phyloP scores from a whole-genome alignment of 2,329 filamentous ascomycete genomes.

The Colletotrichum eremochloae region DNA sequence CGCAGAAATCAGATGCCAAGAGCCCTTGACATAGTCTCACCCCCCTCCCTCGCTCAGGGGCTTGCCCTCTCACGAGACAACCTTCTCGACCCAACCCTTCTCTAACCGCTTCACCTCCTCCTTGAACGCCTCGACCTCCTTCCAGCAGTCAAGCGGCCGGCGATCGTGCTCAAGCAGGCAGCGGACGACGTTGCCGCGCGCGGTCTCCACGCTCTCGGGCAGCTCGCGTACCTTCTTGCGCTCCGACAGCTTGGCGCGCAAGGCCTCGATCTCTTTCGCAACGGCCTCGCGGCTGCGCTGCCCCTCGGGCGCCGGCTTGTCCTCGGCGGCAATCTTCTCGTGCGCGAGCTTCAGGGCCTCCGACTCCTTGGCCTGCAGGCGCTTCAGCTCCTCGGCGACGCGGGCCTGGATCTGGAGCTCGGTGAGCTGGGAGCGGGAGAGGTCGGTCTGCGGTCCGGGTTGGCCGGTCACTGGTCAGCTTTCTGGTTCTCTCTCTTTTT shows the following conservation, averaged over 20 bases:
- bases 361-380: constrained; percentile 78
- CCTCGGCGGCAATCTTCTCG: constrained; percentile 68
- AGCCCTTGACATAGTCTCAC: background rate
- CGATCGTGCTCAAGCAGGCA: constrained; percentile 89
- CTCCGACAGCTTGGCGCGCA: constrained; percentile 71
- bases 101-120: constrained; percentile 88
- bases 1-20: constrained; percentile 22
- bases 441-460: constrained; percentile 77
- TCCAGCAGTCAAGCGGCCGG: constrained; percentile 92
- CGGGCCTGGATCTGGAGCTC: constrained; percentile 92
- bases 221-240: constrained; percentile 76
- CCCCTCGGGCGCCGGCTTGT: constrained; percentile 48
- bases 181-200: constrained; percentile 80
- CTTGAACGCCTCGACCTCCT: constrained; percentile 93
- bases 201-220: constrained; percentile 79
- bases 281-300: constrained; percentile 62
- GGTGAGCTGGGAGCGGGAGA: constrained; percentile 83
- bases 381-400: constrained; percentile 86
- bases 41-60: background rate
- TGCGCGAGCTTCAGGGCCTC: constrained; percentile 77
- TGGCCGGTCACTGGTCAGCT: constrained; percentile 13
- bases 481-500: background rate
- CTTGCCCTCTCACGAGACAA: constrained; percentile 63
- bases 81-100: constrained; percentile 87
- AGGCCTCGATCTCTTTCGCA: constrained; percentile 69